These are phyloP conservation scores for Neurospora sp. DNA, from an alignment of 495 filamentous ascomycete species.

Conservation along the genomic window DNA sequence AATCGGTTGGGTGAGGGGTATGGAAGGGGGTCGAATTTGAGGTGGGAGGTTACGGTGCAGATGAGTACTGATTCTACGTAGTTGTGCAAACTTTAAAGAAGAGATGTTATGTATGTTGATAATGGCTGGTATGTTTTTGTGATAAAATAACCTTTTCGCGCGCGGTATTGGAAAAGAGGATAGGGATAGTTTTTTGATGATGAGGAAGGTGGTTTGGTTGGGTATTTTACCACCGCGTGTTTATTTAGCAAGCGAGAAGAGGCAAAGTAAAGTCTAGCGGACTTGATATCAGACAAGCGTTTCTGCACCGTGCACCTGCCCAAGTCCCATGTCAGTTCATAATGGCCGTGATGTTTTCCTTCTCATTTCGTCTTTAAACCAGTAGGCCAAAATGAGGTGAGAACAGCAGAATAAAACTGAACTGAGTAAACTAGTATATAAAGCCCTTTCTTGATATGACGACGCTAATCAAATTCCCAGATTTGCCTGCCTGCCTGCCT, in stretches of 20 bases:
- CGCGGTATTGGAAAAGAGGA: background rate
- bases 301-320: background rate
- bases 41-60: constrained; percentile 74
- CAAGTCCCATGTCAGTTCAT: background rate
- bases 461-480: background rate
- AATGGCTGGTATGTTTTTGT: background rate
- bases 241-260: background rate
- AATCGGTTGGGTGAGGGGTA: constrained; percentile 83
- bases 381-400: background rate
- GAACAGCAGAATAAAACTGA: background rate
- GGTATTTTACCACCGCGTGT: background rate
- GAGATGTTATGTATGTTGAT: background rate
- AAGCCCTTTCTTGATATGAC: background rate
- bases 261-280: background rate
- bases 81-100: background rate
- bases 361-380: background rate
- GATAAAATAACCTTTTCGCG: background rate
- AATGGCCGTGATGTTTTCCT: background rate
- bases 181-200: background rate
- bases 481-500: background rate
- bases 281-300: background rate
- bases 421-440: background rate
- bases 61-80: constrained; percentile 21
- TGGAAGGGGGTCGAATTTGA: constrained; percentile 61
- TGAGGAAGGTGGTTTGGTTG: background rate